These are phyloP conservation scores for Parathielavia hyrcaniae DNA, from an alignment of 495 filamentous ascomycete genomes.

Conservation along the genomic window DNA sequence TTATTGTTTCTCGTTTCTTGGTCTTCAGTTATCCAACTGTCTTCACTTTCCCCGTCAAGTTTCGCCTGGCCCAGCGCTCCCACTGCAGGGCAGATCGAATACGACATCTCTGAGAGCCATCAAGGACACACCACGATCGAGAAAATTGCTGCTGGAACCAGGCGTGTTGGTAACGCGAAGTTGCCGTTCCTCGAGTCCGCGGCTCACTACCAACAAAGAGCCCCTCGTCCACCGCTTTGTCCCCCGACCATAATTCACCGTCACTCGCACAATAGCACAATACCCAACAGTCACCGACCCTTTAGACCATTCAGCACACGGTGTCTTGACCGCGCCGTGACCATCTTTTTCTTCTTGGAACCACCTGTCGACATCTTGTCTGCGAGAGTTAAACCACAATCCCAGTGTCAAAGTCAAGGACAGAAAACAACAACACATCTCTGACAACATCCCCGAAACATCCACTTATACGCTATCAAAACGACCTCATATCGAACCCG, in stretches of 20 bases:
- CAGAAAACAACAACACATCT: not conserved
- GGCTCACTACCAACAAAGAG: not conserved
- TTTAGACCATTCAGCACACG: not conserved
- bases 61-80: not conserved
- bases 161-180: not conserved
- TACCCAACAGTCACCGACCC: not conserved
- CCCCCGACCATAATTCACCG: not conserved
- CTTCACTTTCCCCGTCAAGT: not conserved
- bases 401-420: not conserved
- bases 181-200: not conserved
- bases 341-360: not conserved
- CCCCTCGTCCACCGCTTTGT: not conserved
- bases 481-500: not conserved
- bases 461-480: too few relatives aligned
- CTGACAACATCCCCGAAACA: too few relatives aligned
- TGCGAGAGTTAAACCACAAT: not conserved
- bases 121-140: not conserved
- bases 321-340: conserved; percentile 17
- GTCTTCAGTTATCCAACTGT: not conserved
- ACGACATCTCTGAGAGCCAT: not conserved
- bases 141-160: not conserved
- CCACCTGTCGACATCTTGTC: not conserved
- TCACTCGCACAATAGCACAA: not conserved
- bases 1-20: not conserved
- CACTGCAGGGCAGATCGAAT: not conserved